These are phyloP conservation scores for Ascocoryne sarcoides DNA, from an alignment of 2,329 filamentous ascomycete genomes.

Conservation along the genomic window DNA sequence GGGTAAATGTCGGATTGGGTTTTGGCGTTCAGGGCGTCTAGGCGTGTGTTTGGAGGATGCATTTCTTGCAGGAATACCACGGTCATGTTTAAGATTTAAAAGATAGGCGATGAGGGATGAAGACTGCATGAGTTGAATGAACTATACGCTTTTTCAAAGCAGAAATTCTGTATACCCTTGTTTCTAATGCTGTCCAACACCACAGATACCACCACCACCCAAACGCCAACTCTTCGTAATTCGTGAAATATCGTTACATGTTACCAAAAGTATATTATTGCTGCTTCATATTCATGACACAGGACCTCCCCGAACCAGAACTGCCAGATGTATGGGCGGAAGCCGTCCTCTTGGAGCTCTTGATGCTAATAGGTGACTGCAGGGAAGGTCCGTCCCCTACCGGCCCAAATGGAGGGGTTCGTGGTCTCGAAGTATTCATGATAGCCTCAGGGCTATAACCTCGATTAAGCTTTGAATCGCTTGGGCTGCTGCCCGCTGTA, in stretches of 20 bases:
- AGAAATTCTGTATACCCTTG: neutral
- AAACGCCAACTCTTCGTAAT: neutral
- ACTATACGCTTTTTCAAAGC: neutral
- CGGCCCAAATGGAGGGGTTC: constrained; percentile 32
- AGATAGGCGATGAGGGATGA: too few relatives aligned
- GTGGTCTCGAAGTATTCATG: constrained; percentile 39
- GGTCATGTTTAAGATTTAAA: too few relatives aligned
- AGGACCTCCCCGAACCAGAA: constrained; percentile 6
- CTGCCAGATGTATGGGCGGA: constrained; percentile 12
- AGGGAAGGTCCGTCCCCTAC: constrained; percentile 18
- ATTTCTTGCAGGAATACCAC: too few relatives aligned
- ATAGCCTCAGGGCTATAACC: constrained; percentile 26
- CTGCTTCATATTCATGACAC: neutral
- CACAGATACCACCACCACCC: neutral
- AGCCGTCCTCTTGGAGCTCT: constrained; percentile 11
- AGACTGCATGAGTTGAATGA: too few relatives aligned
- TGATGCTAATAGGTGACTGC: constrained; percentile 10
- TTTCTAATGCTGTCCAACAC: neutral
- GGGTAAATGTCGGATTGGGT: neutral
- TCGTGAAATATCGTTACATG: neutral
- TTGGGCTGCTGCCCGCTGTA: constrained; percentile 20
- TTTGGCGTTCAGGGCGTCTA: too few relatives aligned
- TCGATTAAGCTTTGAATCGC: constrained; percentile 12
- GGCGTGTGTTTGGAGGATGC: too few relatives aligned
- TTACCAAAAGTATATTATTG: neutral